Percentiles rank a stretch among this genome's conserved stretches.
These are phyloP conservation scores for Chloranthus sessilifolius DNA, from an alignment of 164 flowering plant species.

Conservation along the genomic window DNA sequence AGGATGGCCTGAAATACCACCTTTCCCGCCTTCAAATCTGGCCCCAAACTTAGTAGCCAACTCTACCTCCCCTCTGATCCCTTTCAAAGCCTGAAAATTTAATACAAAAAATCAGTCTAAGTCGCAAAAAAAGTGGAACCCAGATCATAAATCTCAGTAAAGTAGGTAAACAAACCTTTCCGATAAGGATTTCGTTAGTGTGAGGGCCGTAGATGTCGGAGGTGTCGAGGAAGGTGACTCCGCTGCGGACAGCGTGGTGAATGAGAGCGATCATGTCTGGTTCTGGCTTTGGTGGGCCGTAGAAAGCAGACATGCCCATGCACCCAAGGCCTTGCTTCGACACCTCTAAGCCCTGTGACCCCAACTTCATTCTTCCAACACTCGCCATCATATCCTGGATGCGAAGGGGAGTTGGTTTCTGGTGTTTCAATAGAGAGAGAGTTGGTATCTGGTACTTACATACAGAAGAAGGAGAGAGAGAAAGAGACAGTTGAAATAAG, in stretches of 20 bases:
- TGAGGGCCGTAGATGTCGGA: slow-evolving; percentile 36
- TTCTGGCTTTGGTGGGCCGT: slow-evolving; percentile 31
- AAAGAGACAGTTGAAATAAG: too few species aligned
- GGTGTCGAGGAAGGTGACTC: slow-evolving; percentile 39
- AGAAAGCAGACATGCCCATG: slow-evolving; percentile 34
- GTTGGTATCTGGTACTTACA: too few species aligned
- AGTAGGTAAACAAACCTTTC: slow-evolving; percentile 12
- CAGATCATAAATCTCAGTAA: neutral
- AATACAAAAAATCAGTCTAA: neutral
- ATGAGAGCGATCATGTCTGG: slow-evolving; percentile 29
- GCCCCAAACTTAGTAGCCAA: slow-evolving; percentile 24
- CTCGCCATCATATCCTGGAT: too few species aligned
- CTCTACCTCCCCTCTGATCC: slow-evolving; percentile 15
- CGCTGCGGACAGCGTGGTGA: slow-evolving; percentile 27
- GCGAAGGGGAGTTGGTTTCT: too few species aligned
- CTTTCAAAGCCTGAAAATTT: slow-evolving; percentile 17
- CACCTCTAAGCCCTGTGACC: slow-evolving; percentile 27
- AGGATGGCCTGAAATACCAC: slow-evolving; percentile 12
- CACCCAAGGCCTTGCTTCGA: slow-evolving; percentile 30
- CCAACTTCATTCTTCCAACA: slow-evolving; percentile 28
- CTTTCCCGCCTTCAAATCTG: slow-evolving; percentile 4
- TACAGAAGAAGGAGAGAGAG: too few species aligned
- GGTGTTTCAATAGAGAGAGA: too few species aligned
- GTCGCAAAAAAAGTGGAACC: neutral
- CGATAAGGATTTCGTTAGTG: slow-evolving; percentile 32